phyloP scores from a whole-genome alignment of 805 yeast genomes.

The Candida lessepsii region DNA sequence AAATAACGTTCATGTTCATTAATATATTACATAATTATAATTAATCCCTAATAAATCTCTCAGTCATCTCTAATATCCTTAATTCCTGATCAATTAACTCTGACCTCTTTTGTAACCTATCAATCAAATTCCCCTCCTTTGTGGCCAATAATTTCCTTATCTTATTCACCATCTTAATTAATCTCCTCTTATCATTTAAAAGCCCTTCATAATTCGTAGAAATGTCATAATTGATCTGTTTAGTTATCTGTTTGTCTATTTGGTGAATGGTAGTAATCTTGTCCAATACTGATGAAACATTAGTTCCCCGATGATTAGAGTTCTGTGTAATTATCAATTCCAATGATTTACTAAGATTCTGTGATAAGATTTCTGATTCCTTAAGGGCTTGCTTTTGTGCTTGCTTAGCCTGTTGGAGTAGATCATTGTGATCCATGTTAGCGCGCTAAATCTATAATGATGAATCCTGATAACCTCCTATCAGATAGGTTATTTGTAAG shows the following conservation, averaged over 20 bases:
- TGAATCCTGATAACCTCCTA: background rate
- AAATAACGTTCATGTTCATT: no score
- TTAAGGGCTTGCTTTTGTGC: constrained; percentile 28
- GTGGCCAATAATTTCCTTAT: background rate
- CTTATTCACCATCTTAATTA: constrained; percentile 23
- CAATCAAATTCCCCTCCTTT: constrained; percentile 5
- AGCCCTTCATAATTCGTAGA: constrained; percentile 29
- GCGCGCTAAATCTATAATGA: background rate
- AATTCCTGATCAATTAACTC: constrained; percentile 72
- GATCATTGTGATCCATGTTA: constrained; percentile 14
- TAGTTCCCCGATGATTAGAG: constrained; percentile 1
- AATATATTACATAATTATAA: no score
- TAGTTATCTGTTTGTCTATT: constrained; percentile 35
- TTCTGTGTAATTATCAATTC: constrained; percentile 1
- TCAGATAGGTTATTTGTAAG: constrained; percentile 7
- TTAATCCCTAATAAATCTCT: constrained; percentile 17
- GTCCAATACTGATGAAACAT: constrained; percentile 23
- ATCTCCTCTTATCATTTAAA: constrained; percentile 20
- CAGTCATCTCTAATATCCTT: constrained; percentile 63
- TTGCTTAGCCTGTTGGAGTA: constrained; percentile 34
- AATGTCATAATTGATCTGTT: constrained; percentile 35
- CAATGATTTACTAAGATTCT: constrained; percentile 20
- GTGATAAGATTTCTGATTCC: constrained; percentile 25
- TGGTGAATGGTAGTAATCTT: constrained; percentile 43
- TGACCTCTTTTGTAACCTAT: constrained; percentile 39